phyloP scores from a whole-genome alignment of 2,329 filamentous ascomycete species.

The Sclerotinia borealis region DNA sequence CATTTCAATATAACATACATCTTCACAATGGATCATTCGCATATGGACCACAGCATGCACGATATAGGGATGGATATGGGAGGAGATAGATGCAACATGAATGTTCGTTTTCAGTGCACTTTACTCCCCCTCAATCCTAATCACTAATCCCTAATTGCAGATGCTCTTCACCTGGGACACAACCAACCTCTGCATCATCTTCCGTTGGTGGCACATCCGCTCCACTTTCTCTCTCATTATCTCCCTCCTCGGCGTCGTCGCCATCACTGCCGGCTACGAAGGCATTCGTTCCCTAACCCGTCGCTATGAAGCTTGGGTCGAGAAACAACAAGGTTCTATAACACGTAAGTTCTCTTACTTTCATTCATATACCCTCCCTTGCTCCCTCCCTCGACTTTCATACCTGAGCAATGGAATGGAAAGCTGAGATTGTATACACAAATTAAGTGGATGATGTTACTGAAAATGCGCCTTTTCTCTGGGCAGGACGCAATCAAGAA shows the following conservation, averaged over 20 bases:
- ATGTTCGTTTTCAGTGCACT: slow-evolving; percentile 48
- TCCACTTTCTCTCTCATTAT: slow-evolving; percentile 68
- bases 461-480: slow-evolving; percentile 58
- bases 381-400: slow-evolving; percentile 13
- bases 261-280: slow-evolving; percentile 89
- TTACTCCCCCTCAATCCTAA: neutral
- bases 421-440: slow-evolving; percentile 25
- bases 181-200: slow-evolving; percentile 90
- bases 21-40: slow-evolving; percentile 3
- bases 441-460: slow-evolving; percentile 36
- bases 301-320: slow-evolving; percentile 59
- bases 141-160: slow-evolving; percentile 39
- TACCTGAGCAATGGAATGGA: slow-evolving; percentile 11
- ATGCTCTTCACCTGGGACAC: slow-evolving; percentile 99
- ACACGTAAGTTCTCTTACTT: slow-evolving; percentile 27
- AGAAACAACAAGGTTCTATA: slow-evolving; percentile 21
- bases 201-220: slow-evolving; percentile 81
- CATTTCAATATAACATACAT: neutral
- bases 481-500: slow-evolving; percentile 66
- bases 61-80: slow-evolving; percentile 45
- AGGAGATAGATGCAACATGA: slow-evolving; percentile 78
- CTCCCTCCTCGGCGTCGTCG: slow-evolving; percentile 75
- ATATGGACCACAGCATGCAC: slow-evolving; percentile 36
- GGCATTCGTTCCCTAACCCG: slow-evolving; percentile 71
- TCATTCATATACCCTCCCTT: slow-evolving; percentile 3